Base-by-base conservation (phyloP, 805 yeast species). In the Lipomyces yamadae region DNA sequence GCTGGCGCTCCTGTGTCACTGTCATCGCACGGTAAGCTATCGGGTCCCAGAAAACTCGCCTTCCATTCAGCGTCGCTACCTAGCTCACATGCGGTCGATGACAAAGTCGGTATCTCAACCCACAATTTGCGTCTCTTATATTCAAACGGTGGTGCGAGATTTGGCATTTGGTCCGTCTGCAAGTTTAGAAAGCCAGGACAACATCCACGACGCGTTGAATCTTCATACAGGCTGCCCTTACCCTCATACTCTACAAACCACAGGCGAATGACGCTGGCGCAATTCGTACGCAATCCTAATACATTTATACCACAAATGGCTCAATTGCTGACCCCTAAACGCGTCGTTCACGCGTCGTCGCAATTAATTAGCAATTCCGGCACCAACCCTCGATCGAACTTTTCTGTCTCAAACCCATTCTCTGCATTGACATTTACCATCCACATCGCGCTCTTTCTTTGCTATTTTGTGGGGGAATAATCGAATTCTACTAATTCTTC, bases 91-190 rank as follows among this genome's bases (percentile, higher is more conserved):
- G 4, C 45, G 13, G n/a, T 15, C 45, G 15, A 39, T 0, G n/a
- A 39, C 48, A 35, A 2, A 35, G 39, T 7, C 10, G 48, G 48
- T 13, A 7, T 42, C 55, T 52, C 55, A 32, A 52, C 13, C 30
- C 33, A 52, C 5, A 52, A 3, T 18, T 30, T 24, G 30, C 55
- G 55, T 52, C 55, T 30, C 18, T 52, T 52, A 7, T 52, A 52
- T 18, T 52, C 33, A 52, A 52, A 52, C n/a, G 55, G 55, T 18
- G 55, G 55, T 18, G 13, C 55, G 15, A 52, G 55, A 30, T 29
- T 29, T 30, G 55, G 55, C 55, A 52, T 50, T 50, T 6, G 45
- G 18, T 39, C 18, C 8, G 13, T 15, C 18, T 24, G 24, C 1
- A 24, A 24, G 24, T 24, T 24, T 24, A 24, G 24, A 24, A 24